These are phyloP conservation scores for Pseudocercospora macadamiae DNA, from an alignment of 2,329 filamentous ascomycete genomes.

Conservation along the genomic window DNA sequence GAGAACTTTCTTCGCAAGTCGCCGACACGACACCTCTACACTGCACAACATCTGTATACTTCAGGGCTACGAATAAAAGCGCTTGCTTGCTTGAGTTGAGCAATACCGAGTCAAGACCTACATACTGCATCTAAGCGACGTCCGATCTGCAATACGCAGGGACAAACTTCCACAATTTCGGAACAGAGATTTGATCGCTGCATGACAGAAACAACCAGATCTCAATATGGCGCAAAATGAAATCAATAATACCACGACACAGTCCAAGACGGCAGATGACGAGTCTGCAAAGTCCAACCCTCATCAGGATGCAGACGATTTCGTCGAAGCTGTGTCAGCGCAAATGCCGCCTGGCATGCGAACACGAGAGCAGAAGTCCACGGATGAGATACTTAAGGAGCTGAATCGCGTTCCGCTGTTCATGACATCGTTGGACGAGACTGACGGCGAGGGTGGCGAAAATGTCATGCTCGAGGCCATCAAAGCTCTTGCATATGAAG, in stretches of 20 bases:
- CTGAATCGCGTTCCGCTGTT: slow-evolving; percentile 81
- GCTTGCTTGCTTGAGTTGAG: background rate
- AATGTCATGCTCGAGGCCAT: slow-evolving; percentile 85
- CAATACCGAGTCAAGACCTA: slow-evolving; percentile 8
- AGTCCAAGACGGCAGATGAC: background rate
- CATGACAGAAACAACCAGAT: no score
- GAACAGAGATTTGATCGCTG: slow-evolving; percentile 11
- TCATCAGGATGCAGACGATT: slow-evolving; percentile 21
- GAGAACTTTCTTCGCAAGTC: background rate
- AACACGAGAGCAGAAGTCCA: slow-evolving; percentile 58
- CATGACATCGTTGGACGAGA: slow-evolving; percentile 83
- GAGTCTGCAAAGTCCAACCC: slow-evolving; percentile 8
- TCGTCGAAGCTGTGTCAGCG: slow-evolving; percentile 37
- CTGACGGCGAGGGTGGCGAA: slow-evolving; percentile 61
- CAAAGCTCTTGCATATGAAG: slow-evolving; percentile 89
- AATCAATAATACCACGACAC: slow-evolving; percentile 1
- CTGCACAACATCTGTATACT: slow-evolving; percentile 13
- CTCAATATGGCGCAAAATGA: slow-evolving; percentile 18
- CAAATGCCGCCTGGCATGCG: slow-evolving; percentile 63
- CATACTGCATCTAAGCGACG: slow-evolving; percentile 12
- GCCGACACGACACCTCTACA: background rate
- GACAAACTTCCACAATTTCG: slow-evolving; percentile 10
- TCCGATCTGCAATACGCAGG: slow-evolving; percentile 16
- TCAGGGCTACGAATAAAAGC: background rate
- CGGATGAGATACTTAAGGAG: slow-evolving; percentile 64